These are phyloP conservation scores for Ascochyta clinopodiicola DNA, from an alignment of 2,329 filamentous ascomycete species.

Conservation along the genomic window DNA sequence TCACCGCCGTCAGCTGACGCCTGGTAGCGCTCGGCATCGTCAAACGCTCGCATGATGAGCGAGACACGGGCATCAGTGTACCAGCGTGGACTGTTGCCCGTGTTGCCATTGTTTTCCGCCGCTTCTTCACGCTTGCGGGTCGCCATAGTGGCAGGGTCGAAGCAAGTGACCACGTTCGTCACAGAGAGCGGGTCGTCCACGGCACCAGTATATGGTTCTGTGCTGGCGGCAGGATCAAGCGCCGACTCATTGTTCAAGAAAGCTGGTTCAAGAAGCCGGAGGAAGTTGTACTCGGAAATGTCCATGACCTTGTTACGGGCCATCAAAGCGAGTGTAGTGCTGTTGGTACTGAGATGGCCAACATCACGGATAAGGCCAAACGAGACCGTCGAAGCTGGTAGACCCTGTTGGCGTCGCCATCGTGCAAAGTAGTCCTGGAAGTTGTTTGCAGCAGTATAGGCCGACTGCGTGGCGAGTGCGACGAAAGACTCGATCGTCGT, in stretches of 20 bases:
- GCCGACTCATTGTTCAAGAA: constrained; percentile 3
- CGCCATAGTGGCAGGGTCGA: constrained; percentile 30
- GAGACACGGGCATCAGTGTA: constrained; percentile 36
- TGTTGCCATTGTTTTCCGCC: no score
- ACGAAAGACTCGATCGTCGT: constrained; percentile 24
- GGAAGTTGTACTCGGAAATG: constrained; percentile 5
- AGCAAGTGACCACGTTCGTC: constrained; percentile 29
- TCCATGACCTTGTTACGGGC: constrained; percentile 16
- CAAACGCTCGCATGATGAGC: constrained; percentile 31
- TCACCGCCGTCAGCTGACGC: background rate
- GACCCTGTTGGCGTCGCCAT: constrained; percentile 17
- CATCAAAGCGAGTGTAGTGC: constrained; percentile 3
- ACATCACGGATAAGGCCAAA: constrained; percentile 36
- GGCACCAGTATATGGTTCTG: constrained; percentile 14
- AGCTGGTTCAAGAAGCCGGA: constrained; percentile 21
- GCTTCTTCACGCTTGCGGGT: no score
- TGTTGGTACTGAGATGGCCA: constrained; percentile 13
- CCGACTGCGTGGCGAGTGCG: constrained; percentile 22
- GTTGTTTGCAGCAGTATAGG: constrained; percentile 32
- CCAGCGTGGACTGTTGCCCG: constrained; percentile 10
- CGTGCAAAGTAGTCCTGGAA: constrained; percentile 33
- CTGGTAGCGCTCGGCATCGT: constrained; percentile 27
- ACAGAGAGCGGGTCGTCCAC: constrained; percentile 31
- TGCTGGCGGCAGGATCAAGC: no score
- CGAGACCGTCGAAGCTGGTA: constrained; percentile 26